Evolutionary conservation across 129 eudicot genomes (phyloP), one percentile per base, ranked within the genome.

Genomic region (Tagetes patula): DNA sequence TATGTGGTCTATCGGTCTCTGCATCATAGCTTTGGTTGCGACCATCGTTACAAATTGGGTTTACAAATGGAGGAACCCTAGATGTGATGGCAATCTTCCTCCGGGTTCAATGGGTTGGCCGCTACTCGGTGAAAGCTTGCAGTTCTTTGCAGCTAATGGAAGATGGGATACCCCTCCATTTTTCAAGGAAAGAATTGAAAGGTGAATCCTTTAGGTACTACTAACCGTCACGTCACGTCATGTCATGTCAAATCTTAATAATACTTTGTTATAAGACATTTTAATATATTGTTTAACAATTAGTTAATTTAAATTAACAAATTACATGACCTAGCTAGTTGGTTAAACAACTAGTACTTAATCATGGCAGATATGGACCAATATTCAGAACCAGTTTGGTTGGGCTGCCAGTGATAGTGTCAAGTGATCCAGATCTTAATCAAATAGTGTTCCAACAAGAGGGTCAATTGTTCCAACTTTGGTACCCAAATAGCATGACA

Each of bases 71-170:
- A 66, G 71, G 70, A 85, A 89, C 37, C 95, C 96, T 3, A 84
- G 65, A 72, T 89, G 96, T 80, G 85, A 82, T 14, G 98, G 98
- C 39, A 70, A 65, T 10, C 88, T 92, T 36, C 98, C 98, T 9
- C 98, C 96, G 0, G 98, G 95, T 72, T 87, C 96, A 14, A 89
- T 93, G 98, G 98, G 98, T 5, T 89, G 87, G 86, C 96, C 95
- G 5, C 77, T 89, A 5, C 79, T 89, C 1, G 95, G 96, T 1
- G 98, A 93, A 76, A 80, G 86, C 36, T 73, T 87, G 13, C 74
- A 76, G 4, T 89, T 92, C 85, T 92, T 92, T 55, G 82, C 95
- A 10, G 81, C 87, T 1, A 82, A 70, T 65, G 75, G 49, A 4
- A 62, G 87, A 1, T 84, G 66, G 56, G 98, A 87, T 40, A 78